Evolutionary conservation across 805 yeast species (phyloP).

Genomic region (Pichia sporocuriosa): DNA sequence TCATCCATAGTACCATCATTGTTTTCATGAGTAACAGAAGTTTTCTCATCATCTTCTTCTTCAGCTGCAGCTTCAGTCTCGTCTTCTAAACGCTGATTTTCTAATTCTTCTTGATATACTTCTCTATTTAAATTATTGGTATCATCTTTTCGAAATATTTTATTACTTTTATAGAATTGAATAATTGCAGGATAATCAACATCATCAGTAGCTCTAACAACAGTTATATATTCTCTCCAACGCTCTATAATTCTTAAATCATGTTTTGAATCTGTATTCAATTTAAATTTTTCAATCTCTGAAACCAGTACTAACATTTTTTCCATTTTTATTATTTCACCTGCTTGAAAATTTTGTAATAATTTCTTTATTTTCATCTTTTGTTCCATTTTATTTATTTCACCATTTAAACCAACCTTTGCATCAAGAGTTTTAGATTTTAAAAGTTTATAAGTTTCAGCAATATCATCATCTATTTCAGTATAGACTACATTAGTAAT

Average conservation of each 20-base stretch:
- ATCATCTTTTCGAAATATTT: constrained; percentile 25
- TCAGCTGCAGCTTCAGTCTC: background rate
- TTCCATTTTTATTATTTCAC: constrained; percentile 61
- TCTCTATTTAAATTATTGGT: background rate
- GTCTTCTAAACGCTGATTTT: constrained; percentile 1
- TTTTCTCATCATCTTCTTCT: background rate
- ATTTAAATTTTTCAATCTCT: constrained; percentile 29
- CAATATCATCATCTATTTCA: constrained; percentile 6
- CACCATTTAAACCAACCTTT: constrained; percentile 9
- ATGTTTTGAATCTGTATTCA: constrained; percentile 22
- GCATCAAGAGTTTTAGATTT: constrained; percentile 10
- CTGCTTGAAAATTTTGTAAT: constrained; percentile 36
- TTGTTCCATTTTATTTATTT: constrained; percentile 16
- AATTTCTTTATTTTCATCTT: constrained; percentile 21
- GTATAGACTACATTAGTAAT: background rate
- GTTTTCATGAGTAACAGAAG: background rate
- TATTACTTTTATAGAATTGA: constrained; percentile 52
- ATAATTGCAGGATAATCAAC: constrained; percentile 45
- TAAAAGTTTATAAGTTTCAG: constrained; percentile 9
- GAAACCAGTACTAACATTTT: constrained; percentile 54
- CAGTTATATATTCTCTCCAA: constrained; percentile 77
- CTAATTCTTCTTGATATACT: constrained; percentile 1
- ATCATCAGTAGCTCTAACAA: constrained; percentile 57
- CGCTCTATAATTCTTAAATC: constrained; percentile 50
- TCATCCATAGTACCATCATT: background rate